phyloP scores from a whole-genome alignment of 257 asterid genomes.

The Solanum etuberosum region DNA sequence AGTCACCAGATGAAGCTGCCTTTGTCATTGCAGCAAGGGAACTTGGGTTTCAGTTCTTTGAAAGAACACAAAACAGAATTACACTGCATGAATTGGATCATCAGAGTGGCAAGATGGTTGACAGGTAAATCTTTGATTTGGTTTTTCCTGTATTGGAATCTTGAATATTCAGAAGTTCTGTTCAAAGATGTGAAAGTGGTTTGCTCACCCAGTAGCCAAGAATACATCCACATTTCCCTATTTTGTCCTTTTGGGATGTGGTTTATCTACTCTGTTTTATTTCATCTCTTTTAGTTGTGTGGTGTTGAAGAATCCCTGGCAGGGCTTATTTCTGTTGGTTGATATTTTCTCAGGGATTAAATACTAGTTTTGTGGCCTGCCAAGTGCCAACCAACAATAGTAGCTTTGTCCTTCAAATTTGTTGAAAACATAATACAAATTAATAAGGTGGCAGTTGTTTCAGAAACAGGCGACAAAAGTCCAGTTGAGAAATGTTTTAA shows the following conservation, averaged over 20 bases:
- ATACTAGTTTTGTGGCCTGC: background rate
- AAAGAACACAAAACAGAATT: conserved; percentile 74
- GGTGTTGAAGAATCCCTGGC: background rate
- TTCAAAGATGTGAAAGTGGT: background rate
- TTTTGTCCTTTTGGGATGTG: background rate
- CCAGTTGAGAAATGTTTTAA: background rate
- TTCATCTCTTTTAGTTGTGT: background rate
- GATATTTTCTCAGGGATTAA: background rate
- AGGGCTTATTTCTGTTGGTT: background rate
- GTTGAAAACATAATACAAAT: background rate
- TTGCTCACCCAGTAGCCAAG: background rate
- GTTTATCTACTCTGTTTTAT: background rate
- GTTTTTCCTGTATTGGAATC: background rate
- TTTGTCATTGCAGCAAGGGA: conserved; percentile 93
- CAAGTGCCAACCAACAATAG: background rate
- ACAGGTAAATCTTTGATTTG: conserved; percentile 36
- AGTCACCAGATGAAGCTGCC: conserved; percentile 98
- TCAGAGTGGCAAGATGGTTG: conserved; percentile 35
- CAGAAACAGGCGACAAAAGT: background rate
- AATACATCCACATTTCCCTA: background rate
- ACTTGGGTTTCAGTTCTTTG: conserved; percentile 78
- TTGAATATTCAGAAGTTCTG: background rate
- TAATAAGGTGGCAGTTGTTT: background rate
- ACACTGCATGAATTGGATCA: conserved; percentile 68
- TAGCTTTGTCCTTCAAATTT: background rate